phyloP scores from a whole-genome alignment of 2,329 filamentous ascomycete genomes.

The Corynespora cassiicola region DNA sequence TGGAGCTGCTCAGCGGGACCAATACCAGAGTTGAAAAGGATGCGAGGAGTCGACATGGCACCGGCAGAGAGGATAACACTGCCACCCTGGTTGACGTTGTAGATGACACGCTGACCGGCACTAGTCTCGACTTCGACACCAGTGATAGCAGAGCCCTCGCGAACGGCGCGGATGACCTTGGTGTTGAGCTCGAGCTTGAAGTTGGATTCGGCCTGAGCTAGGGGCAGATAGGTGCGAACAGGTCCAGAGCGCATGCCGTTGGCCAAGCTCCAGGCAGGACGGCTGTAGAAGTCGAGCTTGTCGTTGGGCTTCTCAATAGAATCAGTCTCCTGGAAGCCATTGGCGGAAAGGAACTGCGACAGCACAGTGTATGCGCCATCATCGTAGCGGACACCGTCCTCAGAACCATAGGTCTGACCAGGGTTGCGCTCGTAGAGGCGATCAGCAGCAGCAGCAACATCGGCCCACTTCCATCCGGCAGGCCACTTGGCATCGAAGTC shows the following conservation, averaged over 20 bases:
- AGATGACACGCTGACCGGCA: constrained; percentile 50
- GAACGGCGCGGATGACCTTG: constrained; percentile 68
- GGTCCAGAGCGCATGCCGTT: constrained; percentile 72
- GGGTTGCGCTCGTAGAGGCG: constrained; percentile 75
- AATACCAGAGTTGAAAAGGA: constrained; percentile 73
- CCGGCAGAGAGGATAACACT: constrained; percentile 72
- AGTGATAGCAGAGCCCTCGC: constrained; percentile 65
- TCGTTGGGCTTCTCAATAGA: constrained; percentile 64
- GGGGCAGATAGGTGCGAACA: constrained; percentile 72
- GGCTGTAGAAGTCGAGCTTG: constrained; percentile 67
- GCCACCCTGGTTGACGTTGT: constrained; percentile 64
- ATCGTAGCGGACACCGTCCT: constrained; percentile 69
- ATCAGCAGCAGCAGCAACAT: constrained; percentile 66
- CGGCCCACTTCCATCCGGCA: constrained; percentile 69
- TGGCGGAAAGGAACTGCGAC: constrained; percentile 61
- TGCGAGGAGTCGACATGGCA: constrained; percentile 70
- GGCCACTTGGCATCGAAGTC: constrained; percentile 80
- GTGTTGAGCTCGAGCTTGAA: constrained; percentile 73
- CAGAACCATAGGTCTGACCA: constrained; percentile 69
- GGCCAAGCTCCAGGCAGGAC: constrained; percentile 70
- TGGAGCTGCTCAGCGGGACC: constrained; percentile 61
- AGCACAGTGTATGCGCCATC: constrained; percentile 71
- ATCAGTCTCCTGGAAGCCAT: constrained; percentile 70
- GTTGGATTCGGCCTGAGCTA: constrained; percentile 64
- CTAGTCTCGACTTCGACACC: constrained; percentile 65